These are phyloP conservation scores for Alternaria sp. DNA, from an alignment of 2,329 filamentous ascomycete genomes.

Conservation along the genomic window DNA sequence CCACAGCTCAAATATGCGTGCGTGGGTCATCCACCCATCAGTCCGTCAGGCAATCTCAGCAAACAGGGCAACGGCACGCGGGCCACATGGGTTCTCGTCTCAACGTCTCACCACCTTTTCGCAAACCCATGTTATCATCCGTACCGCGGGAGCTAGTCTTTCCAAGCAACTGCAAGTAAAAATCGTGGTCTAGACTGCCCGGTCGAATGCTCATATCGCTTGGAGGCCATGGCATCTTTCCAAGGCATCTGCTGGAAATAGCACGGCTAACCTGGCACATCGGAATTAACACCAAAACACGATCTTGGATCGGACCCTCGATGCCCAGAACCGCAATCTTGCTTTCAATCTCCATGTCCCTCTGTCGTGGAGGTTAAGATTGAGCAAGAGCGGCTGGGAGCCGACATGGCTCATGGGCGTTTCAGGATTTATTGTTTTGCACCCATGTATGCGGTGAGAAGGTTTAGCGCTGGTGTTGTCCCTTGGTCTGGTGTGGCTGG, in stretches of 20 bases:
- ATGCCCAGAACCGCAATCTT: background rate
- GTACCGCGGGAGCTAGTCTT: background rate
- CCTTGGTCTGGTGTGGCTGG: background rate
- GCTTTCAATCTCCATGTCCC: background rate
- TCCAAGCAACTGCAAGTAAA: background rate
- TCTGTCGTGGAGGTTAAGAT: background rate
- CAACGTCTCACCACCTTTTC: slow-evolving; percentile 7
- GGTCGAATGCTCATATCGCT: background rate
- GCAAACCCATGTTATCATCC: slow-evolving; percentile 1
- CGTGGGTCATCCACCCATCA: background rate
- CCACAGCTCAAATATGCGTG: slow-evolving; percentile 4
- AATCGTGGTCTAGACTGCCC: background rate
- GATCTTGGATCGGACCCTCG: background rate
- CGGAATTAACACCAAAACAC: background rate
- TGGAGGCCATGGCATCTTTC: background rate
- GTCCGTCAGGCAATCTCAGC: background rate
- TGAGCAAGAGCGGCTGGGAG: background rate
- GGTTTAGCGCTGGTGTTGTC: background rate
- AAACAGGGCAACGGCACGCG: slow-evolving; percentile 7
- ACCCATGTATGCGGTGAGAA: background rate
- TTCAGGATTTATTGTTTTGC: background rate
- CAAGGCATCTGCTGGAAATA: background rate
- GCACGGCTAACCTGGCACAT: background rate
- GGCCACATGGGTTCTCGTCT: background rate
- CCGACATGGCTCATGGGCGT: background rate